Conservation (phyloP, 495 filamentous ascomycete species). For the Mytilinidion resinicola region DNA sequence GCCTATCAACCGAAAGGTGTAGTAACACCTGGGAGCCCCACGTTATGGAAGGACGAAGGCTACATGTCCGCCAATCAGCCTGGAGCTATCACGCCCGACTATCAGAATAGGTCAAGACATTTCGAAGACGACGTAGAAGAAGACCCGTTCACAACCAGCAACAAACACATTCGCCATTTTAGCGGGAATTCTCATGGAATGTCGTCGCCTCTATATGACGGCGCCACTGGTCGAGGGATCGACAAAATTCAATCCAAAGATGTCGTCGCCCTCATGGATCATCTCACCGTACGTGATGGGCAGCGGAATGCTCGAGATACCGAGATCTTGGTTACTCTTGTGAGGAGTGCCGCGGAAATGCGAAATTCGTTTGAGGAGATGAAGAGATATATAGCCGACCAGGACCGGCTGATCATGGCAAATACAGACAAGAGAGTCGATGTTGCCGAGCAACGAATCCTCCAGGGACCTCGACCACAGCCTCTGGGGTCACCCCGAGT, state of each 20-base stretch:
- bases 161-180: constrained; percentile 58
- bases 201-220: constrained; percentile 84
- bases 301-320: constrained; percentile 96
- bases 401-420: constrained; percentile 76
- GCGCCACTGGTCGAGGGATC: constrained; percentile 79
- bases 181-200: constrained; percentile 89
- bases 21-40: constrained; percentile 36
- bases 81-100: constrained; percentile 27
- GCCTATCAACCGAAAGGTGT: constrained; percentile 24
- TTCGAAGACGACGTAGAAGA: constrained; percentile 46
- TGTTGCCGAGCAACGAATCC: constrained; percentile 67
- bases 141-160: constrained; percentile 20
- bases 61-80: constrained; percentile 78
- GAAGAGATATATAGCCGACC: constrained; percentile 83
- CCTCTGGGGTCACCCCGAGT: constrained; percentile 57
- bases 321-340: constrained; percentile 90
- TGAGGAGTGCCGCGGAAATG: constrained; percentile 93
- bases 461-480: constrained; percentile 82
- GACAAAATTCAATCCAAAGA: constrained; percentile 95
- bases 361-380: constrained; percentile 94
- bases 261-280: constrained; percentile 96
- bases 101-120: constrained; percentile 51
- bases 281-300: constrained; percentile 93
- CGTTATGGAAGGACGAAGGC: constrained; percentile 69
- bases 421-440: constrained; percentile 82